Evolutionary conservation across 2,329 filamentous ascomycete species (phyloP).

Genomic region (Cadophora malorum): DNA sequence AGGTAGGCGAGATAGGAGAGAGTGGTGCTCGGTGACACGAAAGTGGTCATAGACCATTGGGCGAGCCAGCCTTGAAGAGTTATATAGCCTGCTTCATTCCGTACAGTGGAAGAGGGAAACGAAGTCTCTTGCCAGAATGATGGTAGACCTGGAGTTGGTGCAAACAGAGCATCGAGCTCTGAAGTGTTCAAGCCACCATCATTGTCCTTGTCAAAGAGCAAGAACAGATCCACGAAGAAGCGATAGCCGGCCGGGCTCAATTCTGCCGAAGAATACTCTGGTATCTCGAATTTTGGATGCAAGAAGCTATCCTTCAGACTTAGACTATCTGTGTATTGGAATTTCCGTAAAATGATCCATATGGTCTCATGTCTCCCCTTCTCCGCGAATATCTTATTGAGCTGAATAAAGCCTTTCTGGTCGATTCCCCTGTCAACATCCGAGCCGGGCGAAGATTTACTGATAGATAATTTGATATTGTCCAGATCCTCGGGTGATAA

Average conservation of each 20-base stretch:
- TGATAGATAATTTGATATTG: conserved; percentile 89
- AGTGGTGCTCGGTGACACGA: conserved; percentile 92
- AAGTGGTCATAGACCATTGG: conserved; percentile 99
- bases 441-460: conserved; percentile 68
- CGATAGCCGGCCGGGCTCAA: conserved; percentile 92
- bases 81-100: conserved; percentile 93
- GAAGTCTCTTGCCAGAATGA: conserved; percentile 85
- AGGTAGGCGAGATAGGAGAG: conserved; percentile 96
- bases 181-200: conserved; percentile 89
- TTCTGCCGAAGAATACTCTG: conserved; percentile 90
- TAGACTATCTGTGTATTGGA: conserved; percentile 94
- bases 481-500: conserved; percentile 81
- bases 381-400: conserved; percentile 96
- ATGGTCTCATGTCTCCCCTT: conserved; percentile 98
- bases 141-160: conserved; percentile 89
- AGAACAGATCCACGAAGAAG: conserved; percentile 96
- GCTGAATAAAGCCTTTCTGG: conserved; percentile 80
- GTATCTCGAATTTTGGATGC: conserved; percentile 92
- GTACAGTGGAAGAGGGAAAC: conserved; percentile 92
- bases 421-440: conserved; percentile 77
- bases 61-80: conserved; percentile 97
- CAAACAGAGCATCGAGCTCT: conserved; percentile 86
- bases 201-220: conserved; percentile 96
- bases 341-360: conserved; percentile 94
- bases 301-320: conserved; percentile 91